Percentiles rank a stretch among this genome's conserved stretches.
phyloP scores from a whole-genome alignment of 108 stramenopile genomes.

The Schizochytrium sp. region DNA sequence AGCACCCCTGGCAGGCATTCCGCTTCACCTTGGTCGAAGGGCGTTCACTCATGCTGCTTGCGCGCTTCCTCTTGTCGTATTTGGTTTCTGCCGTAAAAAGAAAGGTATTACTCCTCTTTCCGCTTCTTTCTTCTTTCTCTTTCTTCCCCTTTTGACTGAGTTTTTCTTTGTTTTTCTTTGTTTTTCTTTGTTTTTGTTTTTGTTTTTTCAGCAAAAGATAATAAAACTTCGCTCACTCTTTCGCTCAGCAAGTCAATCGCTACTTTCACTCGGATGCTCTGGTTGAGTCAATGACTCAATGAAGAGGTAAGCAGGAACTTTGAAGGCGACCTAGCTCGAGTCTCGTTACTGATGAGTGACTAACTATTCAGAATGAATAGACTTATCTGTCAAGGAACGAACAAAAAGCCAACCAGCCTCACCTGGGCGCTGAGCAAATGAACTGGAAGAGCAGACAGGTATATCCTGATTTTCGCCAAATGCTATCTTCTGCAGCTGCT shows the following conservation, averaged over 20 bases:
- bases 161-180: neutral
- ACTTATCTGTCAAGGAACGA: too few species aligned
- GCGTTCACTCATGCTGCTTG: neutral
- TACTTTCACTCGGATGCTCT: too few species aligned
- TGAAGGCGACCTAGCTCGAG: too few species aligned
- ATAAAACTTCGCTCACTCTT: slow-evolving; percentile 63
- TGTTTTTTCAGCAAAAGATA: neutral
- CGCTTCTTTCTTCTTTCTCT: neutral
- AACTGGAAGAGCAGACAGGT: too few species aligned
- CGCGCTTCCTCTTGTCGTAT: neutral
- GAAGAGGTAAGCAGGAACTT: too few species aligned
- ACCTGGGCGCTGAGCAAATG: too few species aligned
- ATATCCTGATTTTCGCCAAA: too few species aligned
- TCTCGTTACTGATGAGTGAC: too few species aligned
- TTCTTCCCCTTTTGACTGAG: neutral
- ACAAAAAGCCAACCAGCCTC: too few species aligned
- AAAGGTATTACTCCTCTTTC: neutral
- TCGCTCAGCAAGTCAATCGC: slow-evolving; percentile 55
- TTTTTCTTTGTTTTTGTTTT: slow-evolving; percentile 54
- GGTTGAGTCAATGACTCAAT: too few species aligned
- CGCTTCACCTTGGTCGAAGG: slow-evolving; percentile 48
- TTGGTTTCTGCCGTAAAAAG: neutral
- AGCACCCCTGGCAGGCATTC: slow-evolving; percentile 55
- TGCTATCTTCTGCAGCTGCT: too few species aligned
- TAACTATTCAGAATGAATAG: too few species aligned